A percentile compares a stretch with the other conserved stretches of the same genome.
Conservation (phyloP, 1,284 basidiomycete genomes). For the Ganoderma meredithae region DNA sequence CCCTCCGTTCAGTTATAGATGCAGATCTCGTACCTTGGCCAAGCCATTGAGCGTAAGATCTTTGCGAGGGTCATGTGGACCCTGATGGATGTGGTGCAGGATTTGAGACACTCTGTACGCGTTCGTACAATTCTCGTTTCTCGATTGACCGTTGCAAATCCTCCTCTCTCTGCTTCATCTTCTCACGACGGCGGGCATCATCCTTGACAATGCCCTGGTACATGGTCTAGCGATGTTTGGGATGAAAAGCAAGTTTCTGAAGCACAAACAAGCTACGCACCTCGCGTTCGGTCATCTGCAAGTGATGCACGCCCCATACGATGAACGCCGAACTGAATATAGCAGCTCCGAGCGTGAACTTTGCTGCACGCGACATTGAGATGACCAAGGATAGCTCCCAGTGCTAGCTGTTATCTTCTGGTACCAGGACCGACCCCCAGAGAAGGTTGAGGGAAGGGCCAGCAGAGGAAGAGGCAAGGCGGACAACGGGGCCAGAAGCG, state of each 20-base stretch:
- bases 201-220: conserved; percentile 89
- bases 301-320: conserved; percentile 91
- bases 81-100: conserved; percentile 17
- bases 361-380: conserved; percentile 78
- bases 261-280: conserved; percentile 50
- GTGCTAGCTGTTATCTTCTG: background rate
- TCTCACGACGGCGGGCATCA: conserved; percentile 80
- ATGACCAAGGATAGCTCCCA: background rate
- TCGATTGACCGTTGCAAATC: conserved; percentile 70
- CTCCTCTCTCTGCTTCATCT: conserved; percentile 71
- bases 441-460: background rate
- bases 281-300: conserved; percentile 88
- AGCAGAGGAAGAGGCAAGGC: background rate
- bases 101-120: conserved; percentile 60
- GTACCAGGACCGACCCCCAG: background rate
- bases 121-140: conserved; percentile 74
- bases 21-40: background rate
- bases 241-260: background rate
- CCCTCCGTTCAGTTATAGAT: background rate
- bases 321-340: conserved; percentile 72
- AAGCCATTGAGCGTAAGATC: background rate
- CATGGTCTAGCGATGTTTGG: conserved; percentile 69
- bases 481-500: background rate
- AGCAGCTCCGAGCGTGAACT: conserved; percentile 78
- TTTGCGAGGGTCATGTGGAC: conserved; percentile 2